Percentiles rank a stretch among this genome's conserved stretches.
phyloP scores from a whole-genome alignment of 139 green algal genomes.

The Chlamydomonas schloesseri region DNA sequence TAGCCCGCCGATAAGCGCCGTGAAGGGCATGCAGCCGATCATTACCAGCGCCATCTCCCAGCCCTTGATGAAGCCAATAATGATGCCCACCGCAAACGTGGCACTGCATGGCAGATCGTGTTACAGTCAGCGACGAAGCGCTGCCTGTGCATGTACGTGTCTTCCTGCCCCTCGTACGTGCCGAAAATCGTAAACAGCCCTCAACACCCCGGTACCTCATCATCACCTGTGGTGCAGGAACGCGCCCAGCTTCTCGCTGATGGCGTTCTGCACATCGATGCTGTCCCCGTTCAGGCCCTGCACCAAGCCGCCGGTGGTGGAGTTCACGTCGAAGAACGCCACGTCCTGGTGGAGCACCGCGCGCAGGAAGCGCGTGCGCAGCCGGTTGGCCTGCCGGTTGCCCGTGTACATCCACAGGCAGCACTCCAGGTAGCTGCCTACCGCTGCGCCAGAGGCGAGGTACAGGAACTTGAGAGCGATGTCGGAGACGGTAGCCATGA shows the following conservation, averaged over 20 bases:
- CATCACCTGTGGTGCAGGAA: conserved; percentile 26
- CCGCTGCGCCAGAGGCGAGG: conserved; percentile 64
- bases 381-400: conserved; percentile 56
- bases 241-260: conserved; percentile 67
- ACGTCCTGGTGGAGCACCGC: conserved; percentile 87
- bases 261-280: conserved; percentile 68
- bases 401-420: conserved; percentile 46
- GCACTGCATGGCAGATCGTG: neutral
- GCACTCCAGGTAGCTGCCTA: conserved; percentile 61
- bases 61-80: conserved; percentile 44
- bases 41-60: conserved; percentile 67
- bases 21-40: conserved; percentile 70
- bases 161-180: too few species aligned
- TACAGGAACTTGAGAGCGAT: conserved; percentile 78
- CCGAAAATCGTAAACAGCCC: too few species aligned
- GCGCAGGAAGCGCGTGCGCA: conserved; percentile 64
- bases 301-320: conserved; percentile 69
- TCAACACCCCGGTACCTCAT: too few species aligned
- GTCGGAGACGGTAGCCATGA: conserved; percentile 32
- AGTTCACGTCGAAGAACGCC: conserved; percentile 84
- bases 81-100: conserved; percentile 58
- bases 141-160: too few species aligned
- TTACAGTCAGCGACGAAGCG: neutral
- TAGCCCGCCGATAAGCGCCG: conserved; percentile 46
- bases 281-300: conserved; percentile 84